Evolutionary conservation across 208 protist genomes (phyloP).

Genomic region (Polymyxa betae): DNA sequence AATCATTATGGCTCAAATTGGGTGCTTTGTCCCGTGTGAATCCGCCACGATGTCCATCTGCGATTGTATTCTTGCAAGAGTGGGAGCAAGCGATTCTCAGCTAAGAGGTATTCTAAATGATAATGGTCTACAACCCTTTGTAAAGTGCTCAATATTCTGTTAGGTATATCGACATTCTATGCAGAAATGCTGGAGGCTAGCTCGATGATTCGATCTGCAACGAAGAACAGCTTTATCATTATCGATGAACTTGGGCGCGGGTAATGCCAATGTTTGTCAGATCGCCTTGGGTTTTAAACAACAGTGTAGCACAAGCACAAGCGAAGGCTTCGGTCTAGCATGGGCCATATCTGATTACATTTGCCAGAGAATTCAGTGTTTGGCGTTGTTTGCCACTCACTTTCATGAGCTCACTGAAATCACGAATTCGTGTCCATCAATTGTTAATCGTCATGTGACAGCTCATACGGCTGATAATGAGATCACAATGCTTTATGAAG

Average conservation of each 20-base stretch:
- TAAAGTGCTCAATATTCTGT: neutral
- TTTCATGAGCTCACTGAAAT: slow-evolving; percentile 98
- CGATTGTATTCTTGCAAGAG: slow-evolving; percentile 94
- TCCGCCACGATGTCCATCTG: slow-evolving; percentile 72
- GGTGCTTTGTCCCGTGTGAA: slow-evolving; percentile 96
- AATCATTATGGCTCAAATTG: slow-evolving; percentile 96
- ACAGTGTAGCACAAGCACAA: slow-evolving; percentile 94
- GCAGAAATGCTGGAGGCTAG: slow-evolving; percentile 99
- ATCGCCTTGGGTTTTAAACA: neutral
- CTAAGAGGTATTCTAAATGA: slow-evolving; percentile 64
- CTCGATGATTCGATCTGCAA: slow-evolving; percentile 88
- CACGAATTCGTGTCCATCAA: slow-evolving; percentile 59
- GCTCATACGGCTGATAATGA: slow-evolving; percentile 66
- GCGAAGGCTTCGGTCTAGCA: slow-evolving; percentile 98
- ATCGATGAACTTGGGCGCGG: slow-evolving; percentile 97
- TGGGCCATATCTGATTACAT: slow-evolving; percentile 94
- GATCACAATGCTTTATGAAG: slow-evolving; percentile 73
- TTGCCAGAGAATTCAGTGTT: slow-evolving; percentile 52
- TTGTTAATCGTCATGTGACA: slow-evolving; percentile 82
- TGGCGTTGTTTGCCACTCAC: slow-evolving; percentile 97
- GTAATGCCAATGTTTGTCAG: neutral
- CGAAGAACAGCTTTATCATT: slow-evolving; percentile 91
- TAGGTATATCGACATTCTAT: slow-evolving; percentile 97
- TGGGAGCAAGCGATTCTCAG: slow-evolving; percentile 96
- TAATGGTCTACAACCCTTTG: neutral